Base-by-base conservation (phyloP, 257 asterid genomes). In the Scutellaria galericulata region DNA sequence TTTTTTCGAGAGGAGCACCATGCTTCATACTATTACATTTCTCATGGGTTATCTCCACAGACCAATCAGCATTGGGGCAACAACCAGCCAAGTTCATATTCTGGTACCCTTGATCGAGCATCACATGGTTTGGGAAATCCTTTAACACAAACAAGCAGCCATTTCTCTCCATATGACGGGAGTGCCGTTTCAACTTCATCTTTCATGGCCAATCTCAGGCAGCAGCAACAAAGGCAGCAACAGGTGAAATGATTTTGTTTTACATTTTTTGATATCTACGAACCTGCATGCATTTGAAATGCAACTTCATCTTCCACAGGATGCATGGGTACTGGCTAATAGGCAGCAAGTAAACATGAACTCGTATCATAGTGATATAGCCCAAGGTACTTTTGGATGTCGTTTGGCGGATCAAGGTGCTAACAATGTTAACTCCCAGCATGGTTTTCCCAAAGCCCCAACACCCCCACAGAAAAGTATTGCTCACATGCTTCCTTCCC, bases 1-100 rank as follows among this genome's bases (percentile, higher is more conserved):
- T 70, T 77, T 79, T 78, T 77, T 75, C 77, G 75, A 73, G 90
- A 83, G 79, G 88, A 85, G 78, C 91, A 78, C 57, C 86, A 69
- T 47, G 76, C 86, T 80, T 81, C 92, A 20, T 82, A 74, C 67
- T 84, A 73, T 65, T 80, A 86, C 80, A 42, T 75, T 62, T 81
- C 88, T 75, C 92, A 71, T 7, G 81, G 84, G 45, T 71, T 66
- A 77, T 62, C 88, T 75, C 83, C 89, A 9, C 60, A 88, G 18
- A 60, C 70, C 72, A 75, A 82, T 74, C 89, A 76, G 55, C 82
- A 80, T 41, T 80, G 82, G 82, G 63, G 53, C 79, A 76, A 77
- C 77, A 77, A 80, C 71, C 85, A 72, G 44, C 77, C 83, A 15
- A 57, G 75, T 79, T 59, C 83, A 27, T 74, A 66, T 62, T 70